These are phyloP conservation scores for Solanum virginianum DNA, from an alignment of 257 asterid species.

Conservation along the genomic window DNA sequence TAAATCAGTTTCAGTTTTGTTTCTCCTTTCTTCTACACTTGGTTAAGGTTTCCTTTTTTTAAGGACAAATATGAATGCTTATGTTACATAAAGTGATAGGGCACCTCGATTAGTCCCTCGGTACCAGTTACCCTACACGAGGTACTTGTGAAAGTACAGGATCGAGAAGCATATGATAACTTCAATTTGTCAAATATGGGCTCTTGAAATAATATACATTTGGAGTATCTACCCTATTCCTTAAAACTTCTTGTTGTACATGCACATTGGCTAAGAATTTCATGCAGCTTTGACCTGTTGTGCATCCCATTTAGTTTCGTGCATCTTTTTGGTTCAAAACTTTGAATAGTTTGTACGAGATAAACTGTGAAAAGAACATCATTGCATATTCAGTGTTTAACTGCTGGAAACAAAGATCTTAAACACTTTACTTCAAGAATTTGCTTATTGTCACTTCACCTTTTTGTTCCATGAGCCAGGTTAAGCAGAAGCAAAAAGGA, in stretches of 20 bases:
- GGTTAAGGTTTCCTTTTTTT: neutral
- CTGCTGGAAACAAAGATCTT: neutral
- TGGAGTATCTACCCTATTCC: neutral
- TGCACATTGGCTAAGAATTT: neutral
- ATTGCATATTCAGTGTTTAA: neutral
- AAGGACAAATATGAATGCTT: neutral
- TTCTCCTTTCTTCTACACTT: neutral
- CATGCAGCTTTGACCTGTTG: neutral
- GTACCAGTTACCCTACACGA: neutral
- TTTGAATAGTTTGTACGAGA: neutral
- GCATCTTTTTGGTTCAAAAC: neutral
- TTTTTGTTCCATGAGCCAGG: slow-evolving; percentile 39
- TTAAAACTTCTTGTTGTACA: neutral
- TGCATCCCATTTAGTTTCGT: neutral
- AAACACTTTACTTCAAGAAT: neutral
- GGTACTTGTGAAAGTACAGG: neutral
- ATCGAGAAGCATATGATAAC: neutral
- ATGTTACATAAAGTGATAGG: neutral
- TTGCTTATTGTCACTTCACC: neutral
- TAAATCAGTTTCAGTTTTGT: neutral
- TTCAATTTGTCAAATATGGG: neutral
- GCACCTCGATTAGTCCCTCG: neutral
- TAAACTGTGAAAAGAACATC: neutral
- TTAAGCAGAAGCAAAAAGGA: slow-evolving; percentile 92
- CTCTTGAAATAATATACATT: neutral